Percentiles rank a stretch among this genome's conserved stretches.
Evolutionary conservation across 345 rosid species (phyloP).

Genomic region (Passiflora organensis): DNA sequence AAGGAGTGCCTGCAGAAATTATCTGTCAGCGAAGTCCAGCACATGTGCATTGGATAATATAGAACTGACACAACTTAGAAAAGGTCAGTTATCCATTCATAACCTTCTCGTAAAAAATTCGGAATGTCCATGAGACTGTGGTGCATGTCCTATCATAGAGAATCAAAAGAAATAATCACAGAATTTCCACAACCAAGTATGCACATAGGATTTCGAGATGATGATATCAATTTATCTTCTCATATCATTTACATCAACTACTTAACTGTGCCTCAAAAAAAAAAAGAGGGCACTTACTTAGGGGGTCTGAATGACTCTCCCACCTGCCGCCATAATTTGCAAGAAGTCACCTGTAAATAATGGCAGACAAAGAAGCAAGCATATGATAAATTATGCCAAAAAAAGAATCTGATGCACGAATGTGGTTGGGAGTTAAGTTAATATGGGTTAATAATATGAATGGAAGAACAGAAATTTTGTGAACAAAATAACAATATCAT

Average conservation of each 20-base stretch:
- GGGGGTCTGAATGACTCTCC: slow-evolving; percentile 84
- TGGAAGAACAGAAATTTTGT: background rate
- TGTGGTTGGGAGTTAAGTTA: background rate
- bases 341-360: slow-evolving; percentile 48
- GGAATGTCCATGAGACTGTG: slow-evolving; percentile 33
- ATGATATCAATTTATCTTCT: no score
- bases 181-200: no score
- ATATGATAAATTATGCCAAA: background rate
- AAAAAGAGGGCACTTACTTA: slow-evolving; percentile 37
- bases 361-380: background rate
- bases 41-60: background rate
- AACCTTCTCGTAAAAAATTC: slow-evolving; percentile 34
- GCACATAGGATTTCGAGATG: no score
- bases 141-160: slow-evolving; percentile 25
- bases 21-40: background rate
- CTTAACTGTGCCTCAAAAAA: background rate
- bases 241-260: background rate
- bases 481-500: background rate
- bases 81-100: background rate
- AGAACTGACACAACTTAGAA: background rate
- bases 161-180: no score
- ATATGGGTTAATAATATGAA: background rate
- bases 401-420: background rate
- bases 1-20: slow-evolving; percentile 23
- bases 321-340: slow-evolving; percentile 74